phyloP scores from a whole-genome alignment of 163 green algal genomes.

The Scenedesmus sp. region DNA sequence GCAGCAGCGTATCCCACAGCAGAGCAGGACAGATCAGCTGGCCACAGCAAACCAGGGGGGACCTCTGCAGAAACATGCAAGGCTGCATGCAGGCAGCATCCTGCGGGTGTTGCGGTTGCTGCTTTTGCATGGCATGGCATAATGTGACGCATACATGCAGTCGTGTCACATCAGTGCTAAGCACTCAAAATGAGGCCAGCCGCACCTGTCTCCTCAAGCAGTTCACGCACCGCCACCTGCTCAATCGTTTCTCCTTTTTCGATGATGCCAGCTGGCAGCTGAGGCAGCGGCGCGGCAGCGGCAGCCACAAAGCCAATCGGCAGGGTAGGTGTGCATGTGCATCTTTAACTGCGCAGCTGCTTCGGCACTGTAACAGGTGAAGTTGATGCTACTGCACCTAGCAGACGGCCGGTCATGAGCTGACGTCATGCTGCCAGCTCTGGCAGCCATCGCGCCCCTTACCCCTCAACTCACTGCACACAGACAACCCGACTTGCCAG shows the following conservation, averaged over 20 bases:
- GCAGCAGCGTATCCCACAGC: too few species aligned
- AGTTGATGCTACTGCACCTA: background rate
- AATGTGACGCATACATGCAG: background rate
- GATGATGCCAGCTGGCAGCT: slow-evolving; percentile 77
- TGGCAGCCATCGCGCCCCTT: too few species aligned
- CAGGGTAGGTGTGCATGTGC: background rate
- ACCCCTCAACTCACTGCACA: background rate
- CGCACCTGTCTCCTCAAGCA: slow-evolving; percentile 74
- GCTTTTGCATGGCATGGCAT: background rate
- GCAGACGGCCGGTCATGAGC: background rate
- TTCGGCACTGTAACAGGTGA: background rate
- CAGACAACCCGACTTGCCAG: background rate
- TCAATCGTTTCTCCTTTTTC: slow-evolving; percentile 65
- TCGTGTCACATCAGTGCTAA: background rate
- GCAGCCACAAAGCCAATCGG: background rate
- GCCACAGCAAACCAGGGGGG: background rate
- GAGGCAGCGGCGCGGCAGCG: background rate
- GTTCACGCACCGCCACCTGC: slow-evolving; percentile 71
- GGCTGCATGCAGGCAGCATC: background rate
- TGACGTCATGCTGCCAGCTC: too few species aligned
- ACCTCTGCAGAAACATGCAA: background rate
- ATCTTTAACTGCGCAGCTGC: background rate
- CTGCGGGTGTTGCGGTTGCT: background rate
- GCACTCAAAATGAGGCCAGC: background rate
- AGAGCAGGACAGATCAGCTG: background rate